Evolutionary conservation across 1,139 yeast species (phyloP).

Genomic region (Chernovozyma aurita): DNA sequence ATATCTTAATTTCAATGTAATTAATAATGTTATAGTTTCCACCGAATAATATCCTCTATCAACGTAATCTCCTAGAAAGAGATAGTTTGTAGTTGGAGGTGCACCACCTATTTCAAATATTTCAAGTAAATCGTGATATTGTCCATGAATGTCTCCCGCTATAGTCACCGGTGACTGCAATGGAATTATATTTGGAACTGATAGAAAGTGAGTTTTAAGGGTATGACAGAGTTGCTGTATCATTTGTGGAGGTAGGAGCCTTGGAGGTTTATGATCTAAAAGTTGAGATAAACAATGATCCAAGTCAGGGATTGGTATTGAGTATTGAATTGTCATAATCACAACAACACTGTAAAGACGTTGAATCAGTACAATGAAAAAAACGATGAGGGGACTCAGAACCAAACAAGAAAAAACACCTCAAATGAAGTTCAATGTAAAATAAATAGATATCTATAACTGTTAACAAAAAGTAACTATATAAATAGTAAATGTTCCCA

Average conservation of each 20-base stretch:
- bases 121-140: slow-evolving; percentile 87
- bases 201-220: slow-evolving; percentile 34
- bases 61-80: slow-evolving; percentile 91
- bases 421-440: no score
- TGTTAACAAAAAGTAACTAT: no score
- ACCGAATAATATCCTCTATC: slow-evolving; percentile 86
- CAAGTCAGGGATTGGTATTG: slow-evolving; percentile 34
- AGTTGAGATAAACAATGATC: slow-evolving; percentile 45
- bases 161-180: slow-evolving; percentile 85
- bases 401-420: no score
- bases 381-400: no score
- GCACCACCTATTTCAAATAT: slow-evolving; percentile 90
- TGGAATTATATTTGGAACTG: slow-evolving; percentile 69
- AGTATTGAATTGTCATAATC: slow-evolving; percentile 31
- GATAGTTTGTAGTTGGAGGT: slow-evolving; percentile 89
- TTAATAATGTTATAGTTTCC: slow-evolving; percentile 81
- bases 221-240: slow-evolving; percentile 42
- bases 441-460: neutral
- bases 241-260: slow-evolving; percentile 37
- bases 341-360: neutral
- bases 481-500: no score
- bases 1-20: slow-evolving; percentile 81
- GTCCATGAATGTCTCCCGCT: slow-evolving; percentile 99
- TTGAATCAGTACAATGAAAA: no score
- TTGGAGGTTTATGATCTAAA: slow-evolving; percentile 41